phyloP scores from a whole-genome alignment of 1,139 yeast species.

The Geotrichum reessii region DNA sequence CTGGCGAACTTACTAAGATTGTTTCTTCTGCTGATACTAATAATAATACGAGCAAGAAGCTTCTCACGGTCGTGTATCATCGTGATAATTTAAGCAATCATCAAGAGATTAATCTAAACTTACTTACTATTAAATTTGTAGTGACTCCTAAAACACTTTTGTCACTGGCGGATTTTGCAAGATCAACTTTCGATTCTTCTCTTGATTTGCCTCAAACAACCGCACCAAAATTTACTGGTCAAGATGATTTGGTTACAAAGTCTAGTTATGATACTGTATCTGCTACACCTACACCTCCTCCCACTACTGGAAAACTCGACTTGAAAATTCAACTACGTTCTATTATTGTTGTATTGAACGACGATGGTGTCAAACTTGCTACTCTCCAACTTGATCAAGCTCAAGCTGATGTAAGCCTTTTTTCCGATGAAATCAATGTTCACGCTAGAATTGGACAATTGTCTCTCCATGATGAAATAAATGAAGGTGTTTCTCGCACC shows the following conservation, averaged over 20 bases:
- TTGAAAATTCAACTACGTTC: slow-evolving; percentile 67
- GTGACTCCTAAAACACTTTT: slow-evolving; percentile 72
- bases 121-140: slow-evolving; percentile 75
- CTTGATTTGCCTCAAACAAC: neutral
- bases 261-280: slow-evolving; percentile 3
- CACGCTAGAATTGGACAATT: slow-evolving; percentile 71
- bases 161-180: slow-evolving; percentile 68
- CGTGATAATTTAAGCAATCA: slow-evolving; percentile 50
- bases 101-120: slow-evolving; percentile 61
- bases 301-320: slow-evolving; percentile 56
- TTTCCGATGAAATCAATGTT: slow-evolving; percentile 74
- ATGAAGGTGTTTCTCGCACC: slow-evolving; percentile 54
- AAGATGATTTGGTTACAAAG: neutral
- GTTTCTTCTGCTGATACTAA: slow-evolving; percentile 49
- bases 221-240: neutral
- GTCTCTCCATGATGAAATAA: slow-evolving; percentile 67
- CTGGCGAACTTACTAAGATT: slow-evolving; percentile 60
- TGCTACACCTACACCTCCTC: slow-evolving; percentile 19
- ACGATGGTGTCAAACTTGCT: slow-evolving; percentile 76
- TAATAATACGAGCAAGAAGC: slow-evolving; percentile 37
- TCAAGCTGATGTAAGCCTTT: slow-evolving; percentile 52
- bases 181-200: slow-evolving; percentile 57
- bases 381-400: slow-evolving; percentile 75
- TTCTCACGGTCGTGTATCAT: slow-evolving; percentile 56
- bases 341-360: slow-evolving; percentile 68